Conservation (phyloP, 306 rosid genomes). For the Mimosa pudica region DNA sequence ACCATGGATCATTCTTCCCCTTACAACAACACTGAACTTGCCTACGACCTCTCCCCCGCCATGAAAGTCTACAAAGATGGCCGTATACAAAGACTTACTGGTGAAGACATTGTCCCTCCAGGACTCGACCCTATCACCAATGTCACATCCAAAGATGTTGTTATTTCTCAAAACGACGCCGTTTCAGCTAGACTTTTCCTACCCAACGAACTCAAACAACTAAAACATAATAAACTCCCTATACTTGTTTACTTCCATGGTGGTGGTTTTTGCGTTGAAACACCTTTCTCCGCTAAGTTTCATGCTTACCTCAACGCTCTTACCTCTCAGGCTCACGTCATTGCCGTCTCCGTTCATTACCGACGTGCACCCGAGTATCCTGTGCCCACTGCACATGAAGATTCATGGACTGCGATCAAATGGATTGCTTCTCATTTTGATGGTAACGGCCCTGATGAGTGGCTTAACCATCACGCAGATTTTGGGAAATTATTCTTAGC, state of each 20-base stretch:
- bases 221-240: conserved; percentile 56
- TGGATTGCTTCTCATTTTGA: conserved; percentile 63
- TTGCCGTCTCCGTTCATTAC: conserved; percentile 71
- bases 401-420: conserved; percentile 61
- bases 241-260: conserved; percentile 71
- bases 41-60: conserved; percentile 54
- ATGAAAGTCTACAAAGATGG: conserved; percentile 67
- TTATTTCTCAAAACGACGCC: conserved; percentile 53
- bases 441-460: conserved; percentile 57
- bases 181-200: conserved; percentile 60
- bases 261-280: conserved; percentile 68
- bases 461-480: conserved; percentile 61
- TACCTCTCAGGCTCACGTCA: conserved; percentile 40
- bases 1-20: conserved; percentile 41
- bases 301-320: conserved; percentile 48
- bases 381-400: conserved; percentile 59
- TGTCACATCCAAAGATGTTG: conserved; percentile 66
- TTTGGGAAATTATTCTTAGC: conserved; percentile 46
- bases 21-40: conserved; percentile 26
- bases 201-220: conserved; percentile 42
- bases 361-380: conserved; percentile 79
- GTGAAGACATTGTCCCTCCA: conserved; percentile 47
- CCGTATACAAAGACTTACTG: conserved; percentile 45
- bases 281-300: conserved; percentile 58
- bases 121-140: conserved; percentile 50